These are phyloP conservation scores for Lipomyces starkeyi DNA, from an alignment of 805 yeast genomes.

Conservation along the genomic window DNA sequence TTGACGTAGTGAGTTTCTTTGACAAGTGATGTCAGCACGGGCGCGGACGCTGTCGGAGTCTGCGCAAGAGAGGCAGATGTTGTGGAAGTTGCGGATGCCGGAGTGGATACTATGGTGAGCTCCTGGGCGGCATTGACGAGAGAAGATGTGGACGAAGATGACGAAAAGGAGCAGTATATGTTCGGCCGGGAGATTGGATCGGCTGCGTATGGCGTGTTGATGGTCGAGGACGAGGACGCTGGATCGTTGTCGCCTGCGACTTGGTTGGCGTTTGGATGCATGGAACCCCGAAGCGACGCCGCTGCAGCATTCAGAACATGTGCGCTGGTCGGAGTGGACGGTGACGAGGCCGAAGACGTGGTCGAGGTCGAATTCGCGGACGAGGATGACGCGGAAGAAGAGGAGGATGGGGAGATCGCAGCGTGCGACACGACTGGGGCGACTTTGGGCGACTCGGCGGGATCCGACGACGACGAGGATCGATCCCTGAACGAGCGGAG, in stretches of 20 bases:
- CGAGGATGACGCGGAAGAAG: constrained; percentile 21
- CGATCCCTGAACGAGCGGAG: constrained; percentile 32
- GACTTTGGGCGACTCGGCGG: constrained; percentile 17
- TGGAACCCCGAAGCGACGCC: constrained; percentile 9
- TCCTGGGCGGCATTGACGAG: constrained; percentile 10
- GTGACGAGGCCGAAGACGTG: constrained; percentile 15
- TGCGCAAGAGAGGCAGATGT: constrained; percentile 14
- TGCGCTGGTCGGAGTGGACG: constrained; percentile 13
- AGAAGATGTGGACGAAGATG: constrained; percentile 16
- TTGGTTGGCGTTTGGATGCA: background rate
- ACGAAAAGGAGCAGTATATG: constrained; percentile 17
- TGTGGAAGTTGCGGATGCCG: constrained; percentile 20
- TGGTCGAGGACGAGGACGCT: constrained; percentile 17
- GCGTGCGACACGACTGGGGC: constrained; percentile 1
- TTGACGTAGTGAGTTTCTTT: constrained; percentile 82
- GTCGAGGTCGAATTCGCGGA: constrained; percentile 9
- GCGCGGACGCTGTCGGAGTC: background rate
- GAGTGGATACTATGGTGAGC: constrained; percentile 27
- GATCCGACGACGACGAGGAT: constrained; percentile 23
- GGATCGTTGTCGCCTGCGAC: constrained; percentile 1
- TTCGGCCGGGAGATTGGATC: constrained; percentile 11
- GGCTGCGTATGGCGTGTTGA: background rate
- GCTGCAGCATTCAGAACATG: constrained; percentile 14
- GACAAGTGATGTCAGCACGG: constrained; percentile 49
- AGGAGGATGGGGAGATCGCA: constrained; percentile 23